phyloP scores from a whole-genome alignment of 345 rosid genomes.

The Salix arbutifolia region DNA sequence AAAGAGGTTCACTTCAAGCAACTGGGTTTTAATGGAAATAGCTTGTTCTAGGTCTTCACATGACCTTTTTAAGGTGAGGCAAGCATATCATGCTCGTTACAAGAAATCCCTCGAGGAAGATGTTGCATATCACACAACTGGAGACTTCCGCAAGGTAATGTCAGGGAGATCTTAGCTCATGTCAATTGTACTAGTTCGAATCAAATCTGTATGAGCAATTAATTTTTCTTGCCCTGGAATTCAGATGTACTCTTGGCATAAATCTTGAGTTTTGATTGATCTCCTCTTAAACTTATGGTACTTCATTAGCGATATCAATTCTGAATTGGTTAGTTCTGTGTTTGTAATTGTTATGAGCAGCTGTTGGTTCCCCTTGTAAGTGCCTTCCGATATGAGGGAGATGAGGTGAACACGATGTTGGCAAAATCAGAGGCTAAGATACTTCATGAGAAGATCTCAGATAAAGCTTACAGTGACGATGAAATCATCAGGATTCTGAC shows the following conservation, averaged over 20 bases:
- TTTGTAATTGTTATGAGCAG: conserved; percentile 33
- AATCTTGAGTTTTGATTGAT: neutral
- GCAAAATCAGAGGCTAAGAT: conserved; percentile 82
- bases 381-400: conserved; percentile 74
- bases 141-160: conserved; percentile 73
- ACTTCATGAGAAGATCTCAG: conserved; percentile 68
- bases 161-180: neutral
- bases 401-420: conserved; percentile 58
- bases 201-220: neutral
- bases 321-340: neutral
- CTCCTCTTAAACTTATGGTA: neutral
- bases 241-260: neutral
- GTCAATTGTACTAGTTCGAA: too few species aligned
- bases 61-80: conserved; percentile 56
- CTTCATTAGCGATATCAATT: neutral
- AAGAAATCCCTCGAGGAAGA: conserved; percentile 88
- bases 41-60: conserved; percentile 68
- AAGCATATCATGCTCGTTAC: conserved; percentile 71
- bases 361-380: conserved; percentile 77
- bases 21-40: conserved; percentile 73
- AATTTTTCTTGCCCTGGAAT: neutral
- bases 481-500: conserved; percentile 77
- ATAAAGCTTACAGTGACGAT: conserved; percentile 65
- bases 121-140: conserved; percentile 71
- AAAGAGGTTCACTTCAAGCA: conserved; percentile 62